Base-by-base conservation (phyloP, 345 rosid species). In the Bruguiera sexangula region DNA sequence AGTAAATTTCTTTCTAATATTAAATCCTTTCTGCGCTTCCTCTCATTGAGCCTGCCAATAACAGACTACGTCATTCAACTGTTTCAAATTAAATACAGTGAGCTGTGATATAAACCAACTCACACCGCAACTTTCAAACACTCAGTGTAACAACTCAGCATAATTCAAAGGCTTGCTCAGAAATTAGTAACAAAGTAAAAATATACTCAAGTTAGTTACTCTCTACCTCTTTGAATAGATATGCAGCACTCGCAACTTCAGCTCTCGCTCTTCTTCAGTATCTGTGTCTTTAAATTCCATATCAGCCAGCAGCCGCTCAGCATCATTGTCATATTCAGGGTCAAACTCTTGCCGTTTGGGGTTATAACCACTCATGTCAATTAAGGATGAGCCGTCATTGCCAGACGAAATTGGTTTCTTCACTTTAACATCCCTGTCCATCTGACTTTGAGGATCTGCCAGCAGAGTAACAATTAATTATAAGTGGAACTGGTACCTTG, bases 211-310 rank as follows among this genome's bases (percentile, higher is more conserved):
- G 10, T 59, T 48, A 13, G 43, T 5, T 18, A 34, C 67, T 0
- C 19, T 26, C 69, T 78, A 88, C 99, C 98, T 87, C 81, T 87
- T 95, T n/a, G 91, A 83, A 77, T 90, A 95, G 54, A 92, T 88
- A 69, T 82, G 91, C 64, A 95, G 80, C 63, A 92, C 89, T 39
- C 97, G 92, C 73, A 89, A 73, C 86, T 92, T 95, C 73, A 95
- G 83, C 76, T 90, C 88, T 5, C 78, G 87, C 72, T 92, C 99
- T 26, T 95, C 99, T 69, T 88, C 97, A 6, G 91, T 78, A 74
- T 95, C 99, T 29, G 83, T 78, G 19, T 92, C 96, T 82, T 92
- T 95, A 69, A 95, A 95, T 80, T 95, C 99, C 99, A 95, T 92
- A 77, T 95, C 99, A 63, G 99, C 96, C 67, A 92, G 86, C 73